These are phyloP conservation scores for Chaetomium globosum DNA, from an alignment of 2,329 filamentous ascomycete species.

Conservation along the genomic window DNA sequence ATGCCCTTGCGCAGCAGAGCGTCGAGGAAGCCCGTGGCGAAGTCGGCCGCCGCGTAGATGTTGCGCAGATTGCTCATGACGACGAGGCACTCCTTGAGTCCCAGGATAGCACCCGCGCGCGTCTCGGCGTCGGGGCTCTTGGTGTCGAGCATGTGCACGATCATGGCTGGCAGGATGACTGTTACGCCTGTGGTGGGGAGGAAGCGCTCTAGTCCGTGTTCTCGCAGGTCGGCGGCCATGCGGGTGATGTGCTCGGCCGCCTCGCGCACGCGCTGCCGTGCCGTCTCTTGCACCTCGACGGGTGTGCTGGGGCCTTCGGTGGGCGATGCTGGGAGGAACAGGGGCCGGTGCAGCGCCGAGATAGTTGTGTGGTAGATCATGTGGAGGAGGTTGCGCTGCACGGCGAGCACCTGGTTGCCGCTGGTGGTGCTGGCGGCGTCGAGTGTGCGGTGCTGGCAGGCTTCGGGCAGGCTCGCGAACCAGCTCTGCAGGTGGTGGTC, in stretches of 20 bases:
- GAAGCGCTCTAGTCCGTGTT: constrained; percentile 71
- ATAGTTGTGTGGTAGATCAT: constrained; percentile 94
- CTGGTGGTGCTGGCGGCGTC: constrained; percentile 59
- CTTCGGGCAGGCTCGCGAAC: constrained; percentile 70
- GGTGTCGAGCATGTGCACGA: constrained; percentile 89
- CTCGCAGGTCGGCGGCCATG: constrained; percentile 75
- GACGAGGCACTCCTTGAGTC: constrained; percentile 92
- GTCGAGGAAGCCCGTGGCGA: constrained; percentile 92
- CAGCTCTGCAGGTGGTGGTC: constrained; percentile 79
- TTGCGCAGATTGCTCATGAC: constrained; percentile 86
- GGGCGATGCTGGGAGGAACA: constrained; percentile 78
- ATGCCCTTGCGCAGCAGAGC: constrained; percentile 71
- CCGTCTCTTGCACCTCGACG: constrained; percentile 77
- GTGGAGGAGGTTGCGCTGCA: constrained; percentile 84
- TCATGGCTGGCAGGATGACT: constrained; percentile 85
- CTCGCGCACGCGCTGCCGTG: constrained; percentile 77
- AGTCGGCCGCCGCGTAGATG: constrained; percentile 92
- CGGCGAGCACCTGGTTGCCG: constrained; percentile 60
- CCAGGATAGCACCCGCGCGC: constrained; percentile 70
- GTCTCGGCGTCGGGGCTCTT: constrained; percentile 75
- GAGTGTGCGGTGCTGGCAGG: constrained; percentile 68
- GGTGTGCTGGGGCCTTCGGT: constrained; percentile 55
- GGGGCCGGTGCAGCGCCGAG: constrained; percentile 86
- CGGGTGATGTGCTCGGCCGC: constrained; percentile 83
- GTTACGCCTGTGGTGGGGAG: constrained; percentile 88